These are phyloP conservation scores for Termitomyces sp. DNA, from an alignment of 768 basidiomycete genomes.

Conservation along the genomic window DNA sequence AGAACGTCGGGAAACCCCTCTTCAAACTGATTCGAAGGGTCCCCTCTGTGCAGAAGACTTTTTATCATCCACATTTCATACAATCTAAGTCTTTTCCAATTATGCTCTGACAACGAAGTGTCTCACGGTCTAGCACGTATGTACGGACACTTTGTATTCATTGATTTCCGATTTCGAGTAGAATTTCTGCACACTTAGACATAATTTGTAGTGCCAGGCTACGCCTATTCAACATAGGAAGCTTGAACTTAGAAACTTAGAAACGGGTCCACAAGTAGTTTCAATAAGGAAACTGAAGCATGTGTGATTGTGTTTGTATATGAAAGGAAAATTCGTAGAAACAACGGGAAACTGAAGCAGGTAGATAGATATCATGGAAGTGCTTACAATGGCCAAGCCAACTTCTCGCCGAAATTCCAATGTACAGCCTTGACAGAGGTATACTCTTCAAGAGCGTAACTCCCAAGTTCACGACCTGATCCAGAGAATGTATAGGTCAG, in stretches of 20 bases:
- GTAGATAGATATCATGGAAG: not conserved
- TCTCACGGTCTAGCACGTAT: not conserved
- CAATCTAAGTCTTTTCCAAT: not conserved
- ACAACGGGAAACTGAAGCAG: not conserved
- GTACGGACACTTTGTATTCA: not conserved
- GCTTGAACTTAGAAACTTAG: too few relatives aligned
- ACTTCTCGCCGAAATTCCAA: conserved; percentile 82
- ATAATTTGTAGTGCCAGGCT: not conserved
- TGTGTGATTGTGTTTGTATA: not conserved
- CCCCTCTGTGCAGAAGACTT: not conserved
- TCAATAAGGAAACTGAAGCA: too few relatives aligned
- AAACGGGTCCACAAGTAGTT: not conserved
- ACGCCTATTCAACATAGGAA: not conserved
- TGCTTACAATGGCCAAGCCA: conserved; percentile 69
- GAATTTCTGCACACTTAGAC: not conserved
- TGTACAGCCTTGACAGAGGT: conserved; percentile 79
- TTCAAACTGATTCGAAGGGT: not conserved
- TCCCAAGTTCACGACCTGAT: conserved; percentile 81
- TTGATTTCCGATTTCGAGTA: not conserved
- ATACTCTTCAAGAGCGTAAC: conserved; percentile 80
- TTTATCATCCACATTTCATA: not conserved
- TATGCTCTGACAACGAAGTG: not conserved
- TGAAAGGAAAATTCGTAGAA: not conserved
- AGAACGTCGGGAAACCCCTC: not conserved
- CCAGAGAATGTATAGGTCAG: not conserved